A percentile compares a stretch with the other conserved stretches of the same genome.
phyloP scores from a whole-genome alignment of 371 early-diverging fungal genomes.

The Lichtheimia ornata region DNA sequence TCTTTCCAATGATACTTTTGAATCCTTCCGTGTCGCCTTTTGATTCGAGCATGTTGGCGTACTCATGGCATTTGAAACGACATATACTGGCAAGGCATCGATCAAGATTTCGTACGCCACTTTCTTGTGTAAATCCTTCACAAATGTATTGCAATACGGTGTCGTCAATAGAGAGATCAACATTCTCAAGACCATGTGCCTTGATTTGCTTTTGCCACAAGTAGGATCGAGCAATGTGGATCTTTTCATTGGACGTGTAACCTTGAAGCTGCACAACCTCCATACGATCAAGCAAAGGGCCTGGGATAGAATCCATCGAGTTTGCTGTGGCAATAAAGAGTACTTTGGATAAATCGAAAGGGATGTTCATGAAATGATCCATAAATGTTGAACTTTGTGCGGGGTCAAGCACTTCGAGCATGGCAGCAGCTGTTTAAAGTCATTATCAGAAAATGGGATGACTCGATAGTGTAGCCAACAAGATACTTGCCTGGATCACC shows the following conservation, averaged over 20 bases:
- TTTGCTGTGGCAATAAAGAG: constrained; percentile 91
- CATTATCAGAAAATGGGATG: not conserved
- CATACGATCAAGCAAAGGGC: constrained; percentile 86
- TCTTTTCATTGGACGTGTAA: constrained; percentile 85
- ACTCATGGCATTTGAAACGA: constrained; percentile 72
- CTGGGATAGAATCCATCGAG: constrained; percentile 72
- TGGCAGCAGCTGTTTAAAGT: constrained; percentile 58
- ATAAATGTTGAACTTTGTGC: constrained; percentile 77
- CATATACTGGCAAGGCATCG: constrained; percentile 72
- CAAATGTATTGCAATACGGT: constrained; percentile 60
- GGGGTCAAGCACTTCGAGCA: constrained; percentile 88
- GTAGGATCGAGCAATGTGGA: constrained; percentile 50
- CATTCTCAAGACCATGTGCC: constrained; percentile 62
- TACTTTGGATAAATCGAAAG: constrained; percentile 82
- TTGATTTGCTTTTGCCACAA: constrained; percentile 71
- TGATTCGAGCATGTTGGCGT: constrained; percentile 45
- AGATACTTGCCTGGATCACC: constrained; percentile 70
- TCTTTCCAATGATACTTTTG: constrained; percentile 19
- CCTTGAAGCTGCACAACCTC: constrained; percentile 82
- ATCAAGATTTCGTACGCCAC: constrained; percentile 81
- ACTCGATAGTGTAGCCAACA: not conserved
- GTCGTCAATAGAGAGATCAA: constrained; percentile 47
- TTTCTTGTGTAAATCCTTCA: constrained; percentile 77
- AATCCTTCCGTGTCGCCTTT: constrained; percentile 2
- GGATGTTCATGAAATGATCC: constrained; percentile 84